Evolutionary conservation across 257 asterid genomes (phyloP).

Genomic region (Solanum commersonii): DNA sequence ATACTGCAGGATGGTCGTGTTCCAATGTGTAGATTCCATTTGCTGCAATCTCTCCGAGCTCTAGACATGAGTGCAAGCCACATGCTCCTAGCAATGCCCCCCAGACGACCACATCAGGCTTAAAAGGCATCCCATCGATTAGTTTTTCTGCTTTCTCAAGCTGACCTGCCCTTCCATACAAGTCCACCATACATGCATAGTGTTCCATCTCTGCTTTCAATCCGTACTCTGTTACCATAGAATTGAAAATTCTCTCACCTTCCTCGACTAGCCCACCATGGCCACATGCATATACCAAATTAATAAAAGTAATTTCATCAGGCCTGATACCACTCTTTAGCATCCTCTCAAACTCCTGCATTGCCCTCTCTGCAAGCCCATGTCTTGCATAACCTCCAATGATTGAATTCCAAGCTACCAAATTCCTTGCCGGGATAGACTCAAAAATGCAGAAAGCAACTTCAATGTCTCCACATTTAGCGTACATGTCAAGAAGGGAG

Average conservation of each 20-base stretch:
- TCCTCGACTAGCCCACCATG: constrained; percentile 39
- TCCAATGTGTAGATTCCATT: not conserved
- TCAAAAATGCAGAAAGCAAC: not conserved
- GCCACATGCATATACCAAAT: constrained; percentile 59
- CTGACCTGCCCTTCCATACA: not conserved
- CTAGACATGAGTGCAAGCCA: not conserved
- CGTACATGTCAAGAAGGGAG: constrained; percentile 60
- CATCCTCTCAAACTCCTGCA: constrained; percentile 15
- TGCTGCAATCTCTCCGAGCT: not conserved
- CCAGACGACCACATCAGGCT: not conserved
- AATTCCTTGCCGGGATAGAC: constrained; percentile 7
- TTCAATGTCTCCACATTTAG: constrained; percentile 57
- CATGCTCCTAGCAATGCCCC: not conserved
- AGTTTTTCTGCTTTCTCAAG: not conserved
- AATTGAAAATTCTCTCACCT: not conserved
- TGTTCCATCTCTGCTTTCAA: constrained; percentile 1
- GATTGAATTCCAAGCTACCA: constrained; percentile 56
- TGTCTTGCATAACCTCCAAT: constrained; percentile 47
- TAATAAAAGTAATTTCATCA: constrained; percentile 47
- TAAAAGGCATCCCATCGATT: not conserved
- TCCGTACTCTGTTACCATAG: not conserved
- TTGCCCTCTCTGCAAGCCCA: constrained; percentile 42
- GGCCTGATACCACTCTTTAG: constrained; percentile 22
- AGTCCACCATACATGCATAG: constrained; percentile 1
- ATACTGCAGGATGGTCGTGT: not conserved